Base-by-base conservation (phyloP, 1,139 yeast genomes). In the Suhomyces atakaporum region DNA sequence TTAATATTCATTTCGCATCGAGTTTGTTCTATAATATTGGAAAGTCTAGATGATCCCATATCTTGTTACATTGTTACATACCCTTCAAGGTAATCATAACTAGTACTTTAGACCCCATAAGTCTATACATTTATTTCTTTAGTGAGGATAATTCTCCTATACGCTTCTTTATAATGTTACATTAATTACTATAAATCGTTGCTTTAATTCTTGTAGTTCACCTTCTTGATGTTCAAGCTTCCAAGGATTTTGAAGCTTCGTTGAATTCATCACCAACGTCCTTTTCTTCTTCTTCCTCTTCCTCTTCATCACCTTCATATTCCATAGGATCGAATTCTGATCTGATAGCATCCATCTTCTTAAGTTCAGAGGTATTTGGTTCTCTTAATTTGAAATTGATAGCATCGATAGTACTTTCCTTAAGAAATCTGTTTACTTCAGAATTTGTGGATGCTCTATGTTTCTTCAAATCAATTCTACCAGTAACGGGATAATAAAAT, bases 401-500 rank as follows among this genome's bases (percentile, higher is more conserved):
- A 13, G 67, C 73, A 51, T 79, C 82, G 34, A 66, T 61, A 20
- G 79, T 75, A 35, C 75, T 67, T 33, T 75, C 77, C 42, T 69
- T 71, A 37, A 75, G 66, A 43, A 76, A 74, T 36, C 72, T 63
- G 42, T 76, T 75, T 40, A 75, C 70, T 47, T 70, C 74, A n/a
- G 66, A 56, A 45, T 69, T 69, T 8, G 66, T 59, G 4, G 72
- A 68, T 7, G 58, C 79, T 60, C 97, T 80, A 56, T 95, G 81
- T 54, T 90, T 84, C 65, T 85, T 87, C 56, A 92, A 76, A 49
- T 84, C 94, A 32, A 88, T 76, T 49, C 83, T 81, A 23, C 94
- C 90, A 10, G 78, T 71, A 16, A 90, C 67, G 7, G 97, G 96
- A 43, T 84, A 79, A 58, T 84, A 92, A 49, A 73, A 76, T 1